Evolutionary conservation across 1,284 basidiomycete genomes (phyloP).

Genomic region (Crucibulum cyathiforme): DNA sequence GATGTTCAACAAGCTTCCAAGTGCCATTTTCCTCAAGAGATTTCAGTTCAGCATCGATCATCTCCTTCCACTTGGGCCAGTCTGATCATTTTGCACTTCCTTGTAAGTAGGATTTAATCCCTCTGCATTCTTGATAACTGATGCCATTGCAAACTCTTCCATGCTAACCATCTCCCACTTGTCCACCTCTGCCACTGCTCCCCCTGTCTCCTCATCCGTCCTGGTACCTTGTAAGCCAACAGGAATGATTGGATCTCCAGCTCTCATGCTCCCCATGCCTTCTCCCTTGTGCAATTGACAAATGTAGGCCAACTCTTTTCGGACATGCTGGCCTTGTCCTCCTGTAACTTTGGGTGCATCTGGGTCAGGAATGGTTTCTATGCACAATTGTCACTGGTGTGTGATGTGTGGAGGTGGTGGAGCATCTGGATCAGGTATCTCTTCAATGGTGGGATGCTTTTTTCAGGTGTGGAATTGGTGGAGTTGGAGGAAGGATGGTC

Average conservation of each 20-base stretch:
- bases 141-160: constrained; percentile 7
- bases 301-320: too few relatives aligned
- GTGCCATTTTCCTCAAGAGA: constrained; percentile 28
- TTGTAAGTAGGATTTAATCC: constrained; percentile 23
- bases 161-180: neutral
- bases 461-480: too few relatives aligned
- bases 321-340: too few relatives aligned
- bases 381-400: too few relatives aligned
- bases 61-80: constrained; percentile 31
- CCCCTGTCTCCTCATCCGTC: neutral
- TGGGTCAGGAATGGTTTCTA: too few relatives aligned
- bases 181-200: neutral
- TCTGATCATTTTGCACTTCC: constrained; percentile 31
- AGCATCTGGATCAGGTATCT: too few relatives aligned
- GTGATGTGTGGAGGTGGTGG: too few relatives aligned
- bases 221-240: neutral
- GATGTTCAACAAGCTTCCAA: constrained; percentile 18
- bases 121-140: constrained; percentile 9
- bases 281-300: neutral
- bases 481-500: too few relatives aligned
- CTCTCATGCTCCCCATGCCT: neutral
- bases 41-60: constrained; percentile 34
- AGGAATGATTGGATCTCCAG: neutral
- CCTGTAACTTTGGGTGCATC: too few relatives aligned
- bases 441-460: too few relatives aligned